These are phyloP conservation scores for Mucuna pruriens DNA, from an alignment of 306 rosid genomes.

Conservation along the genomic window DNA sequence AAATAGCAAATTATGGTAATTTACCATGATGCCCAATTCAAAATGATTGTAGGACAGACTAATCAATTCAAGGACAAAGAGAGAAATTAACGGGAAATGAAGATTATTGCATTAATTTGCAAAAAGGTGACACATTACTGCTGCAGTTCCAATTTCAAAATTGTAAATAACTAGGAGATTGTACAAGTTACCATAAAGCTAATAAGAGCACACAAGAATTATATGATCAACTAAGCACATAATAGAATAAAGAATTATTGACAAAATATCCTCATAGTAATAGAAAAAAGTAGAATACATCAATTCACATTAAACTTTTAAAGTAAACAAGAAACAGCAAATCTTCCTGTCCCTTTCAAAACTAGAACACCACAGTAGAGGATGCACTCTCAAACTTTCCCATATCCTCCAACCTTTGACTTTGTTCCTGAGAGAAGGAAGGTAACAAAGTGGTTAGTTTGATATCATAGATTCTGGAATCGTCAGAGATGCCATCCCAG, in stretches of 20 bases:
- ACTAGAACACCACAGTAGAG: conserved; percentile 29
- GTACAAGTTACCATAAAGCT: not conserved
- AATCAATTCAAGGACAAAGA: not conserved
- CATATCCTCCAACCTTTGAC: not conserved
- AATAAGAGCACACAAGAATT: not conserved
- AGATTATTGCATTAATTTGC: not conserved
- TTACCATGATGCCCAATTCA: not conserved
- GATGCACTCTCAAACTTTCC: conserved; percentile 17
- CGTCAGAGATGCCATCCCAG: conserved; percentile 48
- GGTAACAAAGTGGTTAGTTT: conserved; percentile 39
- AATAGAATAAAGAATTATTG: not conserved
- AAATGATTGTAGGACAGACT: not conserved
- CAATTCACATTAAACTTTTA: not conserved
- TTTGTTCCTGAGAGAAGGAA: conserved; percentile 32
- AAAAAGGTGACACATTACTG: not conserved
- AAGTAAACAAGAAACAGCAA: not conserved
- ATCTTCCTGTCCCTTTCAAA: not conserved
- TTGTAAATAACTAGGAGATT: not conserved
- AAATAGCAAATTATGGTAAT: not conserved
- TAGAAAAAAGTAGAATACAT: conserved; percentile 6
- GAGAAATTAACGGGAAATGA: not conserved
- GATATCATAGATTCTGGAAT: conserved; percentile 44
- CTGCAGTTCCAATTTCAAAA: not conserved
- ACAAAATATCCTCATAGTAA: not conserved
- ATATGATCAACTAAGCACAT: not conserved